Evolutionary conservation across 1,284 basidiomycete species (phyloP), one percentile per base, ranked within the genome.

Genomic region (Marasmius fiardii): DNA sequence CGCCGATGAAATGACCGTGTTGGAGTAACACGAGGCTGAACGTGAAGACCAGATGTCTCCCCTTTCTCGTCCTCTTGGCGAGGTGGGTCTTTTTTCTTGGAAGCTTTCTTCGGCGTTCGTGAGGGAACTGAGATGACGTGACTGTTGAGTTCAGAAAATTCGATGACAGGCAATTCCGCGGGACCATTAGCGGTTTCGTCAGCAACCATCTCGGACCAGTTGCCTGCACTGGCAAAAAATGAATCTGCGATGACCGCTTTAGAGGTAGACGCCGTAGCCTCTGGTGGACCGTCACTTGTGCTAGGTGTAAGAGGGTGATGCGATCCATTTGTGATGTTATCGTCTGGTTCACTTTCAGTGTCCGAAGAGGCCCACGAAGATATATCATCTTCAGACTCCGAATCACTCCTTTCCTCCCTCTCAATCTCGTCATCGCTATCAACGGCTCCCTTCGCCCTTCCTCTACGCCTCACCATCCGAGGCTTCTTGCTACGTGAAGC

Each of bases 161-260:
- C 87, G 63, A 92, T 86, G 60, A 91, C 85, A 28, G 90, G 90
- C 5, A 92, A 75, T n/a, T 82, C 79, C 3, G 79, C 79, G 50
- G 77, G 71, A 20, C 80, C 85, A 60, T 82, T 78, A 23, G 71
- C 74, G 26, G 71, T 78, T 67, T 90, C 85, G 51, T 86, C 85
- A n/a, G 82, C 78, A n/a, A 90, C 87, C 81, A 90, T 87, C 66
- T 92, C 88, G 7, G 88, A 86, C 90, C 90, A 92, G 64, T 83
- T 80, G 16, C 77, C 76, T 37, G 78, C 61, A 18, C 64, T 60
- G 20, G 72, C 64, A 60, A 86, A 85, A 65, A 88, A 87, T 4
- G 85, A 71, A 37, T 75, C 68, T 43, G 69, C 62, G 10, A 64
- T 68, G 24, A 64, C 70, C 20, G 39, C 39, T n/a, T 41, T 21